Conservation (phyloP, 2,329 filamentous ascomycete species). For the Didymella exigua region DNA sequence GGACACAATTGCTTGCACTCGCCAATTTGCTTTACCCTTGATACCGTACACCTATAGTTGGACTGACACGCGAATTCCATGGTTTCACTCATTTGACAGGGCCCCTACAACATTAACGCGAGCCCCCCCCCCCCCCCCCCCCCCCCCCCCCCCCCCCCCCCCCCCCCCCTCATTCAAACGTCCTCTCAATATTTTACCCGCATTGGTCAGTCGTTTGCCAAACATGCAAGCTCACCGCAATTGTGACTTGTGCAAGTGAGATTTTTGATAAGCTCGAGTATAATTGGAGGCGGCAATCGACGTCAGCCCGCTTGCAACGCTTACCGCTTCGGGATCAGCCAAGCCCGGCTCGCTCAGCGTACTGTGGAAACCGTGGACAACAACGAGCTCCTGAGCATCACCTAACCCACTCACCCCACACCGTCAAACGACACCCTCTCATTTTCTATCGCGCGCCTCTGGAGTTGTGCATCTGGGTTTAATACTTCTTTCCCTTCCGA, state of each 20-base stretch:
- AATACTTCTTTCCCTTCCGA: slow-evolving; percentile 44
- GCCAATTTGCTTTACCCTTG: slow-evolving; percentile 1
- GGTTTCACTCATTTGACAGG: not conserved
- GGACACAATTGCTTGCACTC: not conserved
- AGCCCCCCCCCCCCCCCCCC: not conserved
- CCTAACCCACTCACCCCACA: slow-evolving; percentile 33
- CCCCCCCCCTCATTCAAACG: not conserved
- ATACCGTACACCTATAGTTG: slow-evolving; percentile 8
- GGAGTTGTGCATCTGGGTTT: slow-evolving; percentile 47
- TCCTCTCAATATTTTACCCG: not conserved
- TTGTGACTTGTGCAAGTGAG: not conserved
- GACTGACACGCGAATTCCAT: not conserved
- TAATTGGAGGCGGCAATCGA: slow-evolving; percentile 9
- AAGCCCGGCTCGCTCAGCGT: slow-evolving; percentile 17
- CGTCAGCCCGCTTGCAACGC: slow-evolving; percentile 16
- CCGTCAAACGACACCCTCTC: slow-evolving; percentile 39
- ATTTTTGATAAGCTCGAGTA: not conserved
- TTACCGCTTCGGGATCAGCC: slow-evolving; percentile 9
- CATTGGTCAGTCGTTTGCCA: not conserved
- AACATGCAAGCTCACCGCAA: not conserved
- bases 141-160: not conserved
- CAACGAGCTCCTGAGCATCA: slow-evolving; percentile 32
- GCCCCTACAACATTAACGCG: not conserved
- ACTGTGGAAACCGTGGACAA: slow-evolving; percentile 21
- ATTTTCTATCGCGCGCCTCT: slow-evolving; percentile 47